Evolutionary conservation across 2,329 filamentous ascomycete species (phyloP).

Genomic region (Geosmithia putterillii): DNA sequence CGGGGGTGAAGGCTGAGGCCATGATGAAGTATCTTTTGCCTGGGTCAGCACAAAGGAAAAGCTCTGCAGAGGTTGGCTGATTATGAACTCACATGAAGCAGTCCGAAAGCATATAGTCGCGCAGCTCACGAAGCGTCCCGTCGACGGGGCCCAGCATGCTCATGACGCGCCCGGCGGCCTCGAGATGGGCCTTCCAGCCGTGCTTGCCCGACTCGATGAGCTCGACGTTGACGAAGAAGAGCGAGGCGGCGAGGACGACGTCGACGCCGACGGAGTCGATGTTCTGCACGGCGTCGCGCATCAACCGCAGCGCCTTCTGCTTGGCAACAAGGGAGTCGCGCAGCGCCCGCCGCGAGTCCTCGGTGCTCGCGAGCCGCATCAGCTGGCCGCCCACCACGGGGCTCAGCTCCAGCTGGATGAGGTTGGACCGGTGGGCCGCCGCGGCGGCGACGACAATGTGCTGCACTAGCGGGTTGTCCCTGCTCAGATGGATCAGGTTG

Average conservation of each 20-base stretch:
- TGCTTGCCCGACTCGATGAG: slow-evolving; percentile 35
- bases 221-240: slow-evolving; percentile 38
- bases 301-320: slow-evolving; percentile 27
- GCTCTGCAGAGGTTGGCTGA: background rate
- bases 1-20: slow-evolving; percentile 28
- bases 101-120: slow-evolving; percentile 34
- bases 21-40: slow-evolving; percentile 26
- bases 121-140: slow-evolving; percentile 19
- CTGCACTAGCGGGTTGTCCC: slow-evolving; percentile 26
- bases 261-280: slow-evolving; percentile 23
- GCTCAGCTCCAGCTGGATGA: slow-evolving; percentile 19
- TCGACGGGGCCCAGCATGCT: slow-evolving; percentile 20
- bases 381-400: slow-evolving; percentile 3
- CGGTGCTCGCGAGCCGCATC: slow-evolving; percentile 4
- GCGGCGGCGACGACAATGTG: slow-evolving; percentile 35
- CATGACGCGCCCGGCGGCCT: slow-evolving; percentile 32
- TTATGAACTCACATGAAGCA: slow-evolving; percentile 27
- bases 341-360: slow-evolving; percentile 16
- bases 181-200: slow-evolving; percentile 33
- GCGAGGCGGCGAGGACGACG: slow-evolving; percentile 29
- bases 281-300: slow-evolving; percentile 24
- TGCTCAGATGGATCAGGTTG: slow-evolving; percentile 27
- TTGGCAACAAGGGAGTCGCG: slow-evolving; percentile 32
- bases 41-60: background rate
- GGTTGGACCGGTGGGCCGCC: slow-evolving; percentile 33